Evolutionary conservation across 2,329 filamentous ascomycete species (phyloP).

Genomic region (Microcyclospora pomicola): DNA sequence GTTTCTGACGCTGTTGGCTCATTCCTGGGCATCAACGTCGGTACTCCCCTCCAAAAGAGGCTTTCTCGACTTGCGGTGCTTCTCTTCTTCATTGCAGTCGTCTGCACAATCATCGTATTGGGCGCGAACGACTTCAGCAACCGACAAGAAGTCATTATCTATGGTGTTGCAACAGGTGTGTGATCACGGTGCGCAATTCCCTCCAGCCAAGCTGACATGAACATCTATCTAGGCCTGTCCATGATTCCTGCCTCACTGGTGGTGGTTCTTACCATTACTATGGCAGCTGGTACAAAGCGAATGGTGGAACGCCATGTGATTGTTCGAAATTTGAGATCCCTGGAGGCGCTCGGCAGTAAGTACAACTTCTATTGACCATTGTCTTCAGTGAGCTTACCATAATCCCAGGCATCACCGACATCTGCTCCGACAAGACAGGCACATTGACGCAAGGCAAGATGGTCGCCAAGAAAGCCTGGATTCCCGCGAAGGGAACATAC

Average conservation of each 20-base stretch:
- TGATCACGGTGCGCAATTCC: too few relatives aligned
- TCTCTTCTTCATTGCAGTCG: constrained; percentile 60
- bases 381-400: constrained; percentile 29
- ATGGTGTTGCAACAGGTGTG: constrained; percentile 45
- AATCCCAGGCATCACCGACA: constrained; percentile 5
- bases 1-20: constrained; percentile 44
- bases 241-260: constrained; percentile 45
- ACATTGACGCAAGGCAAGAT: constrained; percentile 45
- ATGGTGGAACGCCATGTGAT: constrained; percentile 54
- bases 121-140: constrained; percentile 45
- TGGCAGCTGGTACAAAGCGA: constrained; percentile 42
- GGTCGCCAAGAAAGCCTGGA: constrained; percentile 49
- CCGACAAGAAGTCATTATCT: constrained; percentile 48
- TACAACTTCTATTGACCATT: constrained; percentile 39
- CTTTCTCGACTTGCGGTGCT: constrained; percentile 73
- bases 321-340: constrained; percentile 49
- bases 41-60: constrained; percentile 73
- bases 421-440: constrained; percentile 25
- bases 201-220: too few relatives aligned
- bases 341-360: constrained; percentile 44
- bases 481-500: constrained; percentile 47
- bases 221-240: constrained; percentile 24
- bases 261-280: constrained; percentile 26
- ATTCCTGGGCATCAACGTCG: constrained; percentile 56
- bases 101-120: constrained; percentile 56